These are phyloP conservation scores for Penicillium waksmanii DNA, from an alignment of 495 filamentous ascomycete species.

Conservation along the genomic window DNA sequence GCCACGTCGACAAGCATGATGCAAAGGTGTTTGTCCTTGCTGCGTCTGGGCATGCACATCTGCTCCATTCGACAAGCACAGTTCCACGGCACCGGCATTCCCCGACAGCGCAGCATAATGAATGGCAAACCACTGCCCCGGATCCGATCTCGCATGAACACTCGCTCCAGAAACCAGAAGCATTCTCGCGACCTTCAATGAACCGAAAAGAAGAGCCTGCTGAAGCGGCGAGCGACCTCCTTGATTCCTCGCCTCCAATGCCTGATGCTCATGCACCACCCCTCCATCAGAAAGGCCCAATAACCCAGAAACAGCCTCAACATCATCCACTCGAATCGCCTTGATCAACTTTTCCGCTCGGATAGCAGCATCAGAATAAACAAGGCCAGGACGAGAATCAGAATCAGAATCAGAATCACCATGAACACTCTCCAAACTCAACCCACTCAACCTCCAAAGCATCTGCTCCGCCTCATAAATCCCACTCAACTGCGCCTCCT, in stretches of 20 bases:
- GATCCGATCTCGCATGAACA: slow-evolving; percentile 1
- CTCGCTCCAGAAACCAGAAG: neutral
- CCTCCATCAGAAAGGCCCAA: neutral
- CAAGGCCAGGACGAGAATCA: neutral
- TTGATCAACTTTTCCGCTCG: neutral
- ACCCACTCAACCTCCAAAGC: slow-evolving; percentile 1
- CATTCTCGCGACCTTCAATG: neutral
- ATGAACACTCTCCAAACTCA: neutral
- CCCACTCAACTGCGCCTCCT: slow-evolving; percentile 4
- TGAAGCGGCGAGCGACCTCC: slow-evolving; percentile 3
- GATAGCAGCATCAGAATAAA: neutral
- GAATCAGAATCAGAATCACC: neutral
- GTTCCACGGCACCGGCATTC: neutral
- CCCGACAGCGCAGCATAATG: neutral
- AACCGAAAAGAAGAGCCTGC: slow-evolving; percentile 1
- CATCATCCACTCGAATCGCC: neutral
- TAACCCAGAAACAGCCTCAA: neutral
- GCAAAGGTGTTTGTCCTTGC: neutral
- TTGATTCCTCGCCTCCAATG: neutral
- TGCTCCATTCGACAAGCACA: neutral
- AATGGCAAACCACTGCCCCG: neutral
- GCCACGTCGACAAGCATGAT: slow-evolving; percentile 2
- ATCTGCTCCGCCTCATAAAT: slow-evolving; percentile 2
- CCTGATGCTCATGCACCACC: neutral
- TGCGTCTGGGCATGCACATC: neutral